Conservation (phyloP, 768 basidiomycete species). For the Suillus spraguei region DNA sequence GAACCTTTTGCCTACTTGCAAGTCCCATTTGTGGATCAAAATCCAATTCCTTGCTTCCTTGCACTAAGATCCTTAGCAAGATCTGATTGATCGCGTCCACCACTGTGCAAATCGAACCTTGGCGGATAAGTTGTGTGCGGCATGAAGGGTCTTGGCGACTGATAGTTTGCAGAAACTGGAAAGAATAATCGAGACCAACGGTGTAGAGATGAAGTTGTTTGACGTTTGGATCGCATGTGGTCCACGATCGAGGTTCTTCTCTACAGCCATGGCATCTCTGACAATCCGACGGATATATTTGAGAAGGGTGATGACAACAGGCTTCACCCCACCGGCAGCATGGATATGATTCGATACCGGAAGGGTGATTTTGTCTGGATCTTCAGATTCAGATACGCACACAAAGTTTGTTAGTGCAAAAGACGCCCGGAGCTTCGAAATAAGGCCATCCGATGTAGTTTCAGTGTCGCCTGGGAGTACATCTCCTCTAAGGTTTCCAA, state of each 20-base stretch:
- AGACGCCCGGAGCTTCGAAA: background rate
- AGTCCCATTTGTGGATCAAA: background rate
- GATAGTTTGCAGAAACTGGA: background rate
- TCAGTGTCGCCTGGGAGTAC: background rate
- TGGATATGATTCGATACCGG: background rate
- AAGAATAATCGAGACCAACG: background rate
- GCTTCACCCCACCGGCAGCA: conserved; percentile 1
- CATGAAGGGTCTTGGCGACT: background rate
- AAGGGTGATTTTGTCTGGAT: background rate
- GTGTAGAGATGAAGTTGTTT: background rate
- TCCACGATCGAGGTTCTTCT: background rate
- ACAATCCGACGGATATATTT: background rate
- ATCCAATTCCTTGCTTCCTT: background rate
- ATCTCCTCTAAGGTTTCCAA: background rate
- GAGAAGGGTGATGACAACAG: background rate
- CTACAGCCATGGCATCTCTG: background rate
- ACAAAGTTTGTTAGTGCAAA: background rate
- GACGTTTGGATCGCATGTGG: background rate
- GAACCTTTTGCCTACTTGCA: background rate
- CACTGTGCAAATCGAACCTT: background rate
- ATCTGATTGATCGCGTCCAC: background rate
- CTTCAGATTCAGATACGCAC: conserved; percentile 1
- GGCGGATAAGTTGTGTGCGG: background rate
- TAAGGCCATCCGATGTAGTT: background rate
- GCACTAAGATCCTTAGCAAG: background rate